A percentile compares a stretch with the other conserved stretches of the same genome.
phyloP scores from a whole-genome alignment of 208 protist genomes.

The Trypanosoma mega region DNA sequence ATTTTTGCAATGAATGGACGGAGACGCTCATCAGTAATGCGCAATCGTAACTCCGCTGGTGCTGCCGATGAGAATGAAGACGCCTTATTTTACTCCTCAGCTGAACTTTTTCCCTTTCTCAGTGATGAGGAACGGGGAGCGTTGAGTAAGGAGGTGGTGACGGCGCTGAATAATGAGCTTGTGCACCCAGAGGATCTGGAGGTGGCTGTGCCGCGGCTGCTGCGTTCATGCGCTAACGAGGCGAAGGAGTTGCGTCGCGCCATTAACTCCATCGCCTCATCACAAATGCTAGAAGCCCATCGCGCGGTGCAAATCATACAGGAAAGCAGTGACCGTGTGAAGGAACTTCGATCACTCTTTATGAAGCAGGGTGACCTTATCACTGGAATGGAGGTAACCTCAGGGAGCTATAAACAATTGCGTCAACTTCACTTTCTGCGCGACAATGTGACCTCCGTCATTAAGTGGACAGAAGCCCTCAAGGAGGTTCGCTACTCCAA shows the following conservation, averaged over 20 bases:
- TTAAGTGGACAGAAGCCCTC: constrained; percentile 78
- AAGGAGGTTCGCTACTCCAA: constrained; percentile 82
- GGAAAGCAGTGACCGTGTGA: constrained; percentile 55
- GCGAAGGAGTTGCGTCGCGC: constrained; percentile 68
- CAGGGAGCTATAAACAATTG: constrained; percentile 65
- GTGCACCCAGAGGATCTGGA: constrained; percentile 67
- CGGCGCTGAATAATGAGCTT: constrained; percentile 77
- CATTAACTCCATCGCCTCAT: constrained; percentile 79
- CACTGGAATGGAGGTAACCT: constrained; percentile 62
- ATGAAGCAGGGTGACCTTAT: constrained; percentile 79
- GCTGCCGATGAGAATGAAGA: constrained; percentile 16
- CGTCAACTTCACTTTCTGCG: constrained; percentile 74
- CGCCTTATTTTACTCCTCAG: constrained; percentile 51
- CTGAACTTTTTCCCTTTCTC: constrained; percentile 71
- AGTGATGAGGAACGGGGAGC: constrained; percentile 48
- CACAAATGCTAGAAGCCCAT: constrained; percentile 78
- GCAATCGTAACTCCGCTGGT: neutral
- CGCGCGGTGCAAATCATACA: constrained; percentile 72
- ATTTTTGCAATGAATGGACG: neutral
- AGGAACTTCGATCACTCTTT: constrained; percentile 64
- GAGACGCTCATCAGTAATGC: neutral
- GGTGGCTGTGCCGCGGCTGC: constrained; percentile 69
- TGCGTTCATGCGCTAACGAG: constrained; percentile 72
- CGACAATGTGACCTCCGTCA: constrained; percentile 78
- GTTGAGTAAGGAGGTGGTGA: constrained; percentile 67